A percentile compares a stretch with the other conserved stretches of the same genome.
These are phyloP conservation scores for Evernia prunastri DNA, from an alignment of 495 filamentous ascomycete species.

Conservation along the genomic window DNA sequence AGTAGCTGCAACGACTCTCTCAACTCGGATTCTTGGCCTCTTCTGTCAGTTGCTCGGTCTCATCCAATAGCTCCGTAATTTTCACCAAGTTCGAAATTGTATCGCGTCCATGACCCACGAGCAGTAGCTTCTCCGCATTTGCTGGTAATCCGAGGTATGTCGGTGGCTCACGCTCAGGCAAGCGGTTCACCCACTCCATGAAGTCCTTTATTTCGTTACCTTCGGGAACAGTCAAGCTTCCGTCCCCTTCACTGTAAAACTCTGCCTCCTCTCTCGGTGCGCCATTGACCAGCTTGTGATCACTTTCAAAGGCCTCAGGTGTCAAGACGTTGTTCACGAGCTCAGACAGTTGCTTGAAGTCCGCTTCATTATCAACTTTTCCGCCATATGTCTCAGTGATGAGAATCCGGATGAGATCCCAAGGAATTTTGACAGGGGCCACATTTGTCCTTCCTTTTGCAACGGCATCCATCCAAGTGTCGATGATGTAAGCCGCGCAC, in stretches of 20 bases:
- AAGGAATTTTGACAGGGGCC: slow-evolving; percentile 86
- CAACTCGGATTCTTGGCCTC: slow-evolving; percentile 40
- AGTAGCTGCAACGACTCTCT: not conserved
- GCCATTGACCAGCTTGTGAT: slow-evolving; percentile 76
- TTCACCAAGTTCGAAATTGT: slow-evolving; percentile 79
- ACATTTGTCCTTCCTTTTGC: slow-evolving; percentile 84
- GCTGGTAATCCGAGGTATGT: slow-evolving; percentile 94
- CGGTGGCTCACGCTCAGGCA: slow-evolving; percentile 93
- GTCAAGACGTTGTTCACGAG: slow-evolving; percentile 76
- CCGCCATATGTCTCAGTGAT: slow-evolving; percentile 93
- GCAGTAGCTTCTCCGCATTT: slow-evolving; percentile 91
- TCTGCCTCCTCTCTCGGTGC: slow-evolving; percentile 38
- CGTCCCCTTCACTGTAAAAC: slow-evolving; percentile 41
- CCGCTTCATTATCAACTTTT: slow-evolving; percentile 90
- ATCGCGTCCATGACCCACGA: slow-evolving; percentile 81
- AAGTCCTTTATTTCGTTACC: slow-evolving; percentile 81
- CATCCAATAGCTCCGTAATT: slow-evolving; percentile 80
- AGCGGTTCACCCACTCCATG: slow-evolving; percentile 78
- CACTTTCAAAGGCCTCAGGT: slow-evolving; percentile 80
- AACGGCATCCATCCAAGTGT: slow-evolving; percentile 83
- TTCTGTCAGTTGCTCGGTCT: slow-evolving; percentile 84
- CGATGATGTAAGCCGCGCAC: slow-evolving; percentile 92
- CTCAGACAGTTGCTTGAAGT: slow-evolving; percentile 63
- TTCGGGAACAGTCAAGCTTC: slow-evolving; percentile 65
- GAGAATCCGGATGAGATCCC: slow-evolving; percentile 92